Evolutionary conservation across 768 basidiomycete species (phyloP).

Genomic region (Auricularia cornea): DNA sequence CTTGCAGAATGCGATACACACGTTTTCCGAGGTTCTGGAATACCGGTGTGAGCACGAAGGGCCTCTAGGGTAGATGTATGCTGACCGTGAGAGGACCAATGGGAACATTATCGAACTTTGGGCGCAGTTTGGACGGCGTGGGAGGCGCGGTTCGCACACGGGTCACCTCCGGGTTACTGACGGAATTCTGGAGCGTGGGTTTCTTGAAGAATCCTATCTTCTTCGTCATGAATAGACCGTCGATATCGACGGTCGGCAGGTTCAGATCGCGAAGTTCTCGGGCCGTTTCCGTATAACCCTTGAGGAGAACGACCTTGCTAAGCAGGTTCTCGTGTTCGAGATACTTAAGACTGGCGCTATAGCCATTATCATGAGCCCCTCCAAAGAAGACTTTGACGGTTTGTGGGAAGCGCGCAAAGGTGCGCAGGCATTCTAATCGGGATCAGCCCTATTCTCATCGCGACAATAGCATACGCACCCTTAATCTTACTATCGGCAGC

Average conservation of each 20-base stretch:
- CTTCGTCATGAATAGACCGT: constrained; percentile 51
- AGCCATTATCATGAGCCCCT: constrained; percentile 70
- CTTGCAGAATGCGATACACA: not conserved
- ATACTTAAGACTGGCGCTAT: constrained; percentile 51
- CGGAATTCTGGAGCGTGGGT: not conserved
- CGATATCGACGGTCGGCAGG: constrained; percentile 45
- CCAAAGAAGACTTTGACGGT: constrained; percentile 61
- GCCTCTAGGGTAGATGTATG: not conserved
- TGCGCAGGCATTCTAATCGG: constrained; percentile 57
- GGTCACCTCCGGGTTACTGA: not conserved
- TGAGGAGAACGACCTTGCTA: constrained; percentile 56
- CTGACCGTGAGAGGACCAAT: not conserved
- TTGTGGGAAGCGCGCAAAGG: constrained; percentile 54
- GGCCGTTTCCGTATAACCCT: constrained; percentile 55
- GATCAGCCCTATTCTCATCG: not conserved
- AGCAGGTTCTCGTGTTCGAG: constrained; percentile 57
- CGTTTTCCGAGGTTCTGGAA: not conserved
- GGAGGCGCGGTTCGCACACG: not conserved
- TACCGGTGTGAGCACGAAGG: not conserved
- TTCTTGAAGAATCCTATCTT: constrained; percentile 23
- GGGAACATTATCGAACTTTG: not conserved
- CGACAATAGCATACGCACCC: constrained; percentile 31
- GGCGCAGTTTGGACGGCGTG: not conserved
- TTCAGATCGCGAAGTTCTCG: constrained; percentile 47
- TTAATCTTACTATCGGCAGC: constrained; percentile 70